phyloP scores from a whole-genome alignment of 2,329 filamentous ascomycete species.

The Calonectria fujianensis region DNA sequence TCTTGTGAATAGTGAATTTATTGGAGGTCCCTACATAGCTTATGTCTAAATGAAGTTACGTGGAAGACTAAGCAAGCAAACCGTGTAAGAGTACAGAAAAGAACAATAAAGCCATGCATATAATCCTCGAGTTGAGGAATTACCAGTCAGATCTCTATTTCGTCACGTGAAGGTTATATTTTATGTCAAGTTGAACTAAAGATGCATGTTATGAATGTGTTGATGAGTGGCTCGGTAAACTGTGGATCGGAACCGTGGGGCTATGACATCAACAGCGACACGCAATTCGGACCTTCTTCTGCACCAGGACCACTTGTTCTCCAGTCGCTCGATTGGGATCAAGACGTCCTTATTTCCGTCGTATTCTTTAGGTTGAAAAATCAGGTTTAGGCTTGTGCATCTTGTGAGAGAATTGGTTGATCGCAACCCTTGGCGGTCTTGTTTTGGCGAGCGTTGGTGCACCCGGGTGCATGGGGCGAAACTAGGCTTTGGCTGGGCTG shows the following conservation, averaged over 20 bases:
- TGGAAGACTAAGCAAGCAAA: constrained; percentile 27
- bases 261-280: not conserved
- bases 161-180: not conserved
- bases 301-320: not conserved
- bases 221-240: not conserved
- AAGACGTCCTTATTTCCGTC: not conserved
- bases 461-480: not conserved
- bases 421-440: not conserved
- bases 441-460: not conserved
- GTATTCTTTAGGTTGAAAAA: not conserved
- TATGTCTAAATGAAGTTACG: constrained; percentile 27
- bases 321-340: not conserved
- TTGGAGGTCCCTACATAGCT: constrained; percentile 37
- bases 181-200: not conserved
- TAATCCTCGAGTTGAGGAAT: not conserved
- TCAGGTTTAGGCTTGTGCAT: no score
- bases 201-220: not conserved
- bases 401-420: no score
- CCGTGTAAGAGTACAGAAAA: constrained; percentile 28
- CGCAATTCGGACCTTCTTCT: not conserved
- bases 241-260: not conserved
- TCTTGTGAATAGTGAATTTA: constrained; percentile 42
- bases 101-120: not conserved
- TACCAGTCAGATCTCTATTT: not conserved
- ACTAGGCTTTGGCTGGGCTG: no score